These are phyloP conservation scores for Rhodomyrtus tomentosa DNA, from an alignment of 345 rosid species.

Conservation along the genomic window DNA sequence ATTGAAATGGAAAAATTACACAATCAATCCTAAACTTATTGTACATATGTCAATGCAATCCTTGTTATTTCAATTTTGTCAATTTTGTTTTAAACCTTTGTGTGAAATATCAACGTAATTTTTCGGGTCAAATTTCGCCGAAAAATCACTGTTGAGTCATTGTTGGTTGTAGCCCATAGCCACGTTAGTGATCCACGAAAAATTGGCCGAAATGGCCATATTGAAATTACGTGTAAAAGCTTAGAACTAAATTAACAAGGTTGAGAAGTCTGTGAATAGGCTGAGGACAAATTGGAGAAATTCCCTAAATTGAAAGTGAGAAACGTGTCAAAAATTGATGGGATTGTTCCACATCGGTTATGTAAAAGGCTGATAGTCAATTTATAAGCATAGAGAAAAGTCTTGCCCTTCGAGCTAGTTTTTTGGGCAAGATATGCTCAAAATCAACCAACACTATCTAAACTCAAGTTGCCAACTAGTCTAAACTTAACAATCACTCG, in stretches of 20 bases:
- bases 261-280: background rate
- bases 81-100: rapidly evolving
- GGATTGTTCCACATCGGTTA: no score
- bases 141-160: background rate
- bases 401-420: no score
- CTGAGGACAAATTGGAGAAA: background rate
- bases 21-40: background rate
- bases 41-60: rapidly evolving
- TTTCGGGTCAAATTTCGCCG: rapidly evolving
- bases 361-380: no score
- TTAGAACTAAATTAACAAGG: background rate
- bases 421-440: no score
- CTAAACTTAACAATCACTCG: no score
- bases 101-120: background rate
- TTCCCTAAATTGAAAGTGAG: background rate
- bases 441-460: no score
- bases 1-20: background rate
- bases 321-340: background rate
- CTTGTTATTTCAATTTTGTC: background rate
- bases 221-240: background rate
- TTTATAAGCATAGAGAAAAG: no score
- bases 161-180: rapidly evolving
- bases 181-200: background rate
- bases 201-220: background rate
- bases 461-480: no score